Evolutionary conservation across 148 eudicot genomes (phyloP), one percentile per base, ranked within the genome.

Genomic region (Linanthus parryae): DNA sequence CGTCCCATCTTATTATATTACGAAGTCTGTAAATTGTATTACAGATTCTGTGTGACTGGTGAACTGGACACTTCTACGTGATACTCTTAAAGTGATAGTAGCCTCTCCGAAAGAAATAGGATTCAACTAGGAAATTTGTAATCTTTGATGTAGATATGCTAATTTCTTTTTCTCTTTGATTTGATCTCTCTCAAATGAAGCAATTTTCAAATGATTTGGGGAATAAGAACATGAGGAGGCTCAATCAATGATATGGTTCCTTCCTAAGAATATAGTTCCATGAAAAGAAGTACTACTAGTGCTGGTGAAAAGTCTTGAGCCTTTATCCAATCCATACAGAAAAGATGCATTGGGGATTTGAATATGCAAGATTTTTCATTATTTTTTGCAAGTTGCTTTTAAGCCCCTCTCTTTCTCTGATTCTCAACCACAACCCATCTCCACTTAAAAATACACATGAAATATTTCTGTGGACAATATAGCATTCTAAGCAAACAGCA

Each of bases 191-290:
- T 2, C 20, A 15, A 46, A 23, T 31, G 26, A 10, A 11, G 26
- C n/a, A n/a, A 23, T 46, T 31, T 46, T 46, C 50, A 46, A 24
- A 47, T 47, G 33, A 47, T 47, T n/a, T 47, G 52, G 15, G 34
- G 33, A 47, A 47, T 47, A 7, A 25, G 34, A 47, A 26, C 52
- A 13, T 14, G 28, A 47, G 33, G 10, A 25, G 14, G 52, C 52
- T 14, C 10, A 47, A 45, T 21, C 49, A 45, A 23, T 45, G 49
- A 47, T 47, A 47, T 47, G 33, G 19, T 25, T 47, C 33, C 14
- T 14, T 34, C 24, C 28, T 20, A 26, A 47, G 52, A 47, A 47
- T 47, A 47, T 47, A 47, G 4, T 14, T 47, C 28, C 28, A 19
- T 25, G 8, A n/a, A 47, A 47, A n/a, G n/a, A n/a, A n/a, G n/a